phyloP scores from a whole-genome alignment of 2,329 filamentous ascomycete species.

The Fusarium oxysporum region DNA sequence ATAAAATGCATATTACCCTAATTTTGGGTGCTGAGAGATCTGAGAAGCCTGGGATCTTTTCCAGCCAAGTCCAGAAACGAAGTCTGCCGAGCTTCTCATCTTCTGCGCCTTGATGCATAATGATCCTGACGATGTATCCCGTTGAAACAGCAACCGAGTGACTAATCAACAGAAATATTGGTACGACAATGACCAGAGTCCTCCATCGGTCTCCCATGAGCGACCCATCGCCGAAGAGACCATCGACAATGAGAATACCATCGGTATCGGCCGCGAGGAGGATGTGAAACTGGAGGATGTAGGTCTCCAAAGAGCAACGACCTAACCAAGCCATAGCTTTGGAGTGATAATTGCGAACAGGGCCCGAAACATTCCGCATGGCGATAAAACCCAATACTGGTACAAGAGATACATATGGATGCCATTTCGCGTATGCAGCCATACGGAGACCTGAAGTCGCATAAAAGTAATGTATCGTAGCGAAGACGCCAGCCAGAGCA shows the following conservation, averaged over 20 bases:
- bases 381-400: constrained; percentile 64
- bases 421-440: constrained; percentile 58
- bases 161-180: constrained; percentile 44
- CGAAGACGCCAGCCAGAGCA: constrained; percentile 47
- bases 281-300: constrained; percentile 70
- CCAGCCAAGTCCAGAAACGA: no score
- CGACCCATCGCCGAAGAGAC: constrained; percentile 37
- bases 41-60: background rate
- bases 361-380: constrained; percentile 58
- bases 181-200: constrained; percentile 39
- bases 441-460: background rate
- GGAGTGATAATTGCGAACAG: constrained; percentile 43
- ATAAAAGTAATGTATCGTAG: background rate
- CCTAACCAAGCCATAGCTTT: constrained; percentile 64
- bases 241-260: constrained; percentile 55
- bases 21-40: background rate
- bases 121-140: constrained; percentile 32
- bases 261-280: constrained; percentile 69
- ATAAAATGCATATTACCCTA: constrained; percentile 11
- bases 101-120: constrained; percentile 22
- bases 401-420: constrained; percentile 65
- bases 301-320: constrained; percentile 67
- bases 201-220: constrained; percentile 44
- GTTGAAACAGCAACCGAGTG: constrained; percentile 34
- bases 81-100: background rate